These are phyloP conservation scores for Fraxinus velutina DNA, from an alignment of 305 asterid genomes.

Conservation along the genomic window DNA sequence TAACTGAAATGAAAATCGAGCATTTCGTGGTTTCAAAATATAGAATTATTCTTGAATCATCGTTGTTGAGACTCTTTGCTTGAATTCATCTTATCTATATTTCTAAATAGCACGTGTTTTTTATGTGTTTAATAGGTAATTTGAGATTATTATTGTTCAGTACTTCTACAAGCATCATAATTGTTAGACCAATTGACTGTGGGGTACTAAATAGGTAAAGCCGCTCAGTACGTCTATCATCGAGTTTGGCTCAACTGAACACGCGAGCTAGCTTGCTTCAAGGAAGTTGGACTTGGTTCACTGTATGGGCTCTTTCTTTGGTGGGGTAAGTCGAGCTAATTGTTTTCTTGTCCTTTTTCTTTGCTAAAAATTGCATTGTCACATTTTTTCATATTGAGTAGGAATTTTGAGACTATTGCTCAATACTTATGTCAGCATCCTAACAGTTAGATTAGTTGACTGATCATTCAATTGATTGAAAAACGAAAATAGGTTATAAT, in stretches of 20 bases:
- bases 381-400: not conserved
- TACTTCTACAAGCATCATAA: not conserved
- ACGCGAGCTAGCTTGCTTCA: not conserved
- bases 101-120: not conserved
- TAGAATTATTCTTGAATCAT: not conserved
- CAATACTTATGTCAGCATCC: not conserved
- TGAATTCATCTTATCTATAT: not conserved
- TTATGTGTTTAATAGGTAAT: not conserved
- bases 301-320: not conserved
- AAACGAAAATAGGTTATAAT: not conserved
- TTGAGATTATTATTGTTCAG: not conserved
- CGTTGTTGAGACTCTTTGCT: not conserved
- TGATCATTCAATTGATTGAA: not conserved
- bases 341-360: too few species aligned
- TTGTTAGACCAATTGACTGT: not conserved
- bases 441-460: constrained; percentile 24
- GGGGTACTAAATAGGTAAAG: not conserved
- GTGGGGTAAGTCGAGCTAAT: too few species aligned
- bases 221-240: too few species aligned
- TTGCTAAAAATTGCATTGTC: not conserved
- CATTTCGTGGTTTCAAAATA: not conserved
- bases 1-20: not conserved
- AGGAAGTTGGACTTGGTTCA: not conserved
- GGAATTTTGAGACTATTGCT: not conserved
- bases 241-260: not conserved